Evolutionary conservation across 768 basidiomycete genomes (phyloP).

Genomic region (Mycena olivaceomarginata): DNA sequence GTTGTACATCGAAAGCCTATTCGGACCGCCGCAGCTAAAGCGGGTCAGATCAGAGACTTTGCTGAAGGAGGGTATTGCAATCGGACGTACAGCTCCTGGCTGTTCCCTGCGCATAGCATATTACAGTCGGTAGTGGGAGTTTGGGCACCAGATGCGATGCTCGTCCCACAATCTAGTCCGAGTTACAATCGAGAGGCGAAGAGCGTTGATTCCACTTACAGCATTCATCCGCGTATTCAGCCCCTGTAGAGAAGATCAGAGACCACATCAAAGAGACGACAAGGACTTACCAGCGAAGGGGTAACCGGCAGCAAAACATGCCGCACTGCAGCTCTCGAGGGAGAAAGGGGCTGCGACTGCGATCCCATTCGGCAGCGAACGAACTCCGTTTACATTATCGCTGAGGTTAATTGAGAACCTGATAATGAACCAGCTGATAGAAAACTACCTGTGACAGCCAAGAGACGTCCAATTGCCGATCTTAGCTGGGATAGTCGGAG

Average conservation of each 20-base stretch:
- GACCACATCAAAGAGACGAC: conserved; percentile 54
- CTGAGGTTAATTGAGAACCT: conserved; percentile 53
- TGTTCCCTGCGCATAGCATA: conserved; percentile 80
- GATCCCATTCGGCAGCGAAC: conserved; percentile 62
- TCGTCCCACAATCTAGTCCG: conserved; percentile 69
- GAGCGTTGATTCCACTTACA: conserved; percentile 60
- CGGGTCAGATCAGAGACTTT: neutral
- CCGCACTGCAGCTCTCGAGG: conserved; percentile 74
- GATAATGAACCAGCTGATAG: conserved; percentile 6
- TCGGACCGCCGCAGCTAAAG: conserved; percentile 79
- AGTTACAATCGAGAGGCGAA: conserved; percentile 24
- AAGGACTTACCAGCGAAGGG: conserved; percentile 56
- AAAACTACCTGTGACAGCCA: conserved; percentile 77
- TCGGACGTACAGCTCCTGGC: conserved; percentile 64
- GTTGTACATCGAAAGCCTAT: conserved; percentile 80
- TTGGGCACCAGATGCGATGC: conserved; percentile 65
- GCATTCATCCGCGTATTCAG: conserved; percentile 62
- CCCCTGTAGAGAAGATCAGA: conserved; percentile 8
- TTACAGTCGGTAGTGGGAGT: conserved; percentile 73
- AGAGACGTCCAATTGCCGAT: conserved; percentile 82
- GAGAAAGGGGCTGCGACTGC: conserved; percentile 71
- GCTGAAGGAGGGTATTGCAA: neutral
- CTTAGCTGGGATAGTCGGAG: conserved; percentile 71
- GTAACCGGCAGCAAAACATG: conserved; percentile 75
- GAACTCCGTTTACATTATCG: conserved; percentile 66